Evolutionary conservation across 305 asterid species (phyloP), one percentile per base, ranked within the genome.

Genomic region (Withania somnifera): DNA sequence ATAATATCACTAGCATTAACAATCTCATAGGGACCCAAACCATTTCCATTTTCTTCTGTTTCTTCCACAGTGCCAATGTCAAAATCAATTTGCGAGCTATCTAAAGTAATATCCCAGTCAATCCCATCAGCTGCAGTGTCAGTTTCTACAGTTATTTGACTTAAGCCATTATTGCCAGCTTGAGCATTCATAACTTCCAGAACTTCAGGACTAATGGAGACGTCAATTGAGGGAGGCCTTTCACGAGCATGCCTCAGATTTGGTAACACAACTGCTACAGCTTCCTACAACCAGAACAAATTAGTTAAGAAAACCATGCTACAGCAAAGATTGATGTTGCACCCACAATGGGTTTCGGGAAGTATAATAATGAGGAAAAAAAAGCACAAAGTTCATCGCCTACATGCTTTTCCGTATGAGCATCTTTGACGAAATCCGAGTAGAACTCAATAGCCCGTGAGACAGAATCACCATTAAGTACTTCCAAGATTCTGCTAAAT

Each of bases 41-140:
- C 99, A 83, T 93, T 91, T 71, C 95, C 97, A 78, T 85, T 91
- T 81, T 93, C 97, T 82, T 93, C 99, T 4, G 91, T 89, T 85
- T 91, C 91, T 85, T 89, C 96, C 75, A 88, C 86, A n/a, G 91
- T 85, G 79, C 97, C 95, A 82, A 94, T 91, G 88, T 93, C 97
- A 98, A 97, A 96, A 88, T 96, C 98, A 84, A 96, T 93, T 83
- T 93, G 95, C 78, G 97, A 84, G 91, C 93, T 96, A 54, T 92
- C 98, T 82, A 94, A n/a, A 26, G 93, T 88, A 85, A 96, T 93
- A 88, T 94, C 99, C 98, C 99, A 96, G 89, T 94, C 98, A 75
- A 96, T 93, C 82, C 81, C 88, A 80, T 91, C 94, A 11, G 90
- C 86, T 76, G 86, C 86, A 60, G 78, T 38, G 75, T 85, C 92